Base-by-base conservation (phyloP, 1,139 yeast species). In the Pichia sp. region DNA sequence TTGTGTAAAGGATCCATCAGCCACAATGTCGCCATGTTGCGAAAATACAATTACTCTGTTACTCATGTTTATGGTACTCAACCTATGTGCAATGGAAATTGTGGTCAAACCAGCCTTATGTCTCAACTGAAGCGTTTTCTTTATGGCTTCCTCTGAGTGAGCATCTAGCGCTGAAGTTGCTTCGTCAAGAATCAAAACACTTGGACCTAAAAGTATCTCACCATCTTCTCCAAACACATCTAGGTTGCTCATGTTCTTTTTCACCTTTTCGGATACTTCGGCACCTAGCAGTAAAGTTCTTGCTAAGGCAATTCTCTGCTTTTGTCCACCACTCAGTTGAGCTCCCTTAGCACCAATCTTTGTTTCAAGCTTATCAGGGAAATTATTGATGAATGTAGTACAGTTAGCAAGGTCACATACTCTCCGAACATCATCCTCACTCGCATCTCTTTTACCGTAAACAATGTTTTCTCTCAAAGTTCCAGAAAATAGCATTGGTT, bases 51-150 rank as follows among this genome's bases (percentile, higher is more conserved):
- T 81, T 23, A 92, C 82, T 59, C 87, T 77, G 61, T 88, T 90
- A 57, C 96, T 87, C 70, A 90, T 82, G 61, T 85, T 80, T 55
- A 88, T 88, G 10, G 97, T 87, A 16, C 93, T 88, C 53, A 92
- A 79, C 64, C 97, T 77, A 70, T 90, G 98, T 0, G 98, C 98
- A 66, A 92, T 88, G 44, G 95, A 90, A 40, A 90, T 86, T 1
- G 95, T 90, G 0, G 97, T 90, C 72, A 88, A 77, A 36, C 87
- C 88, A 45, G 85, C 82, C 29, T 75, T 72, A 53, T 86, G 80
- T 57, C 80, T 77, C 46, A 66, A 50, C 57, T 79, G 70, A 57
- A 84, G 70, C 0, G 90, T 85, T 56, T 80, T 78, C 62, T 84
- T 84, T 47, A 93, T 96, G 0, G 89, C 82, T 59, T 87, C 85